Evolutionary conservation across 345 rosid species (phyloP).

Genomic region (Eucalyptus regnans): DNA sequence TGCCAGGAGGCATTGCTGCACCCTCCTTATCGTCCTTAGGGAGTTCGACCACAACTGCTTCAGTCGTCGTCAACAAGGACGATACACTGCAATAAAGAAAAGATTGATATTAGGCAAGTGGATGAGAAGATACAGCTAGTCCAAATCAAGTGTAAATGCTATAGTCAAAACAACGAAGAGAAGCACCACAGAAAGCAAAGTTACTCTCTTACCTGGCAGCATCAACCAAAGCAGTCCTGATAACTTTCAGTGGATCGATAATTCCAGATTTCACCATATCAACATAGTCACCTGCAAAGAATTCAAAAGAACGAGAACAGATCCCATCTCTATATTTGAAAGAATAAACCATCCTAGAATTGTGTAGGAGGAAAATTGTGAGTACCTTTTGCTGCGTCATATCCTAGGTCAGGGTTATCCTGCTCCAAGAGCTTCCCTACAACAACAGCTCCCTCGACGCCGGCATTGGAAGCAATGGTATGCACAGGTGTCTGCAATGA

Average conservation of each 20-base stretch:
- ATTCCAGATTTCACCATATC: conserved; percentile 96
- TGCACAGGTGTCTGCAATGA: conserved; percentile 66
- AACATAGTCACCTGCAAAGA: conserved; percentile 61
- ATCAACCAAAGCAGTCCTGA: conserved; percentile 91
- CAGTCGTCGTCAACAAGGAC: conserved; percentile 90
- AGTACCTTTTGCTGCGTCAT: conserved; percentile 93
- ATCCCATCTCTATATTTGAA: not conserved
- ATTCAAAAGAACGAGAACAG: not conserved
- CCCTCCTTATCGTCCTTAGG: conserved; percentile 71
- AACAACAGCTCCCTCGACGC: conserved; percentile 94
- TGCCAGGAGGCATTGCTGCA: conserved; percentile 48
- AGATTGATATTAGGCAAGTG: not conserved
- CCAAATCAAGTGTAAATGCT: not conserved
- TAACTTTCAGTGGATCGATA: conserved; percentile 88
- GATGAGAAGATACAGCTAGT: not conserved
- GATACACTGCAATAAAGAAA: conserved; percentile 46
- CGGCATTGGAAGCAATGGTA: conserved; percentile 80
- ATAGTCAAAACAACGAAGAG: not conserved
- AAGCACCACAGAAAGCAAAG: not conserved
- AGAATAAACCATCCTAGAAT: not conserved
- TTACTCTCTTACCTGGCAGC: conserved; percentile 59
- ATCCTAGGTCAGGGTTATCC: conserved; percentile 76
- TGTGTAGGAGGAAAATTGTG: not conserved
- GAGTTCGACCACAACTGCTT: conserved; percentile 76
- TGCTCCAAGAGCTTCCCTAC: conserved; percentile 93